Evolutionary conservation across 2,329 filamentous ascomycete species (phyloP), one percentile per base, ranked within the genome.

Genomic region (Remersonia thermophila): DNA sequence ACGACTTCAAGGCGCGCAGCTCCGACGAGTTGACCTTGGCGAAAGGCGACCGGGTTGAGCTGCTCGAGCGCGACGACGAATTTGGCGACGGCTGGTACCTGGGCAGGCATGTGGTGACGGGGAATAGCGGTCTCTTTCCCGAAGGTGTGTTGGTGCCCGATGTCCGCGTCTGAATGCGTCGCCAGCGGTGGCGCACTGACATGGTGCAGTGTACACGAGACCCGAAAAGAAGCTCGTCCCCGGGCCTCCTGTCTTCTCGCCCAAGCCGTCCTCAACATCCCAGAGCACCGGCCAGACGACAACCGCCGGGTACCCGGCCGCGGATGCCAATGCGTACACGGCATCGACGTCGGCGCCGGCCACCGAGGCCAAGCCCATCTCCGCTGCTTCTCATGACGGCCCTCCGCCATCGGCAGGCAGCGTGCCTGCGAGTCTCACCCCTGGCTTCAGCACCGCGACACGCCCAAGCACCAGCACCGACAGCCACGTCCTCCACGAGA

Each of bases 1-100:
- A 98, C 62, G 86, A 95, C 61, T 96, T 98, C 58, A 67, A 78
- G 49, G 87, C 89, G 39, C 78, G 91, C 48, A 93, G 86, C 58
- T 81, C 83, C 39, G 91, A 98, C 61, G 91, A 98, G 67, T 69
- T 98, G 53, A 93, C 77, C 49, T 69, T 98, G 47, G 67, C 75
- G 37, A 93, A 93, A 54, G 87, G 83, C 49, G 83, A 91, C 52
- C 76, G 81, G 45, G 80, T 93, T 43, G 80, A 89, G 62, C 63
- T 93, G 44, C 74, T 89, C 45, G 83, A 91, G 61, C 73, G 83
- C 51, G 83, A 91, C 55, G 83, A 91, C 56, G 83, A 91, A 55
- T 93, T 91, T 56, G 82, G 82, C 42, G 83, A 93, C 58, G 83
- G 84, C 36, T 87, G 82, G 83, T 93, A 83, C 55, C 57, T 89